Percentiles rank a stretch among this genome's conserved stretches.
Evolutionary conservation across 257 asterid species (phyloP).

Genomic region (Galeopsis tetrahit): DNA sequence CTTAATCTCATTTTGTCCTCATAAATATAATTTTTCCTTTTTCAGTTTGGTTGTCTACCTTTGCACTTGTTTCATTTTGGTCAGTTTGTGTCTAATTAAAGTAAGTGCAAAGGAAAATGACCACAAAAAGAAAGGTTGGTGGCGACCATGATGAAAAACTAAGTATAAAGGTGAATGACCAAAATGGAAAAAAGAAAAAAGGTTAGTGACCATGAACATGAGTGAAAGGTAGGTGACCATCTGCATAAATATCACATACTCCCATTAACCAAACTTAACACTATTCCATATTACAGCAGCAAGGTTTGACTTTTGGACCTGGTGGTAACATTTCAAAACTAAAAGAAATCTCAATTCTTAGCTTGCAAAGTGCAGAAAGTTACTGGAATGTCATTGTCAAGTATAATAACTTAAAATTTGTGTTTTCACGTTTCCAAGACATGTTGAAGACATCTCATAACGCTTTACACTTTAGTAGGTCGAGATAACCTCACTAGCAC

Average conservation of each 20-base stretch:
- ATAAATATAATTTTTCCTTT: background rate
- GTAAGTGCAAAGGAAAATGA: background rate
- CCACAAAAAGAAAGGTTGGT: background rate
- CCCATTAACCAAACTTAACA: constrained; percentile 1
- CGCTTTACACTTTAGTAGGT: constrained; percentile 8
- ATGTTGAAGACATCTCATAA: constrained; percentile 20
- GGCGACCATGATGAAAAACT: background rate
- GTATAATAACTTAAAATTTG: constrained; percentile 23
- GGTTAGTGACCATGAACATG: background rate
- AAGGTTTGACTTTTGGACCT: constrained; percentile 13
- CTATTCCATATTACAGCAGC: constrained; percentile 11
- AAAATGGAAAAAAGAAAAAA: background rate
- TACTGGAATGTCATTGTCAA: constrained; percentile 21
- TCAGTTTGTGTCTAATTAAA: background rate
- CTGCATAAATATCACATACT: background rate
- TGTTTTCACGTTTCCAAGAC: constrained; percentile 21
- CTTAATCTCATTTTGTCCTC: background rate
- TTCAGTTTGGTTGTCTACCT: background rate
- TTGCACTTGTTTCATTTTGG: background rate
- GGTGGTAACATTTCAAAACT: constrained; percentile 25
- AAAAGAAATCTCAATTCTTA: constrained; percentile 11
- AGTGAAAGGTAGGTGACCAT: background rate
- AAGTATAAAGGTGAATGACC: background rate
- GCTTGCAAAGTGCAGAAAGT: constrained; percentile 13
- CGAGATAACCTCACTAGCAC: constrained; percentile 19